A percentile compares a stretch with the other conserved stretches of the same genome.
These are phyloP conservation scores for Acacia melanoxylon DNA, from an alignment of 306 rosid genomes.

Conservation along the genomic window DNA sequence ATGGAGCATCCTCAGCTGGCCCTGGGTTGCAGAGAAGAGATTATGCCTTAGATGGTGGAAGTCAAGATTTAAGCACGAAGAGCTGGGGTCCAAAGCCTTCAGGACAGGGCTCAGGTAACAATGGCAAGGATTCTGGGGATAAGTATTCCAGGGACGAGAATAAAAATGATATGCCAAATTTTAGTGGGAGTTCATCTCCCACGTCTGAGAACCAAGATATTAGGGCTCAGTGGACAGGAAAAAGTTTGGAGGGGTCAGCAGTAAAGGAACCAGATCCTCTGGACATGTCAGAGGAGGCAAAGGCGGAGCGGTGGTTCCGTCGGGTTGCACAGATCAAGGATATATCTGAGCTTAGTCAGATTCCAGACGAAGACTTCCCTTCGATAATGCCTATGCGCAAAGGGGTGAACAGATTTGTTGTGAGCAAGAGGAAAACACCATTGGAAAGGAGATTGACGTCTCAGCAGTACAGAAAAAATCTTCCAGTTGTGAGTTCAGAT, in stretches of 20 bases:
- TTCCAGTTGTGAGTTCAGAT: constrained; percentile 83
- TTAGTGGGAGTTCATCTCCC: constrained; percentile 37
- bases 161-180: constrained; percentile 25
- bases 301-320: constrained; percentile 97
- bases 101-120: constrained; percentile 32
- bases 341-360: constrained; percentile 93
- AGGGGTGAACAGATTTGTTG: constrained; percentile 98
- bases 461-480: constrained; percentile 82
- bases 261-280: constrained; percentile 90
- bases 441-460: constrained; percentile 93
- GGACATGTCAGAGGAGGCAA: constrained; percentile 99
- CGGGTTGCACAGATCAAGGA: constrained; percentile 95
- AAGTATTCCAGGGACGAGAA: constrained; percentile 22
- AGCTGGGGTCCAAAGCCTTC: constrained; percentile 34
- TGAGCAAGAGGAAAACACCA: constrained; percentile 97
- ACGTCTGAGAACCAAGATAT: constrained; percentile 41
- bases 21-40: constrained; percentile 14
- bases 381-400: constrained; percentile 99
- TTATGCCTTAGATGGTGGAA: constrained; percentile 25
- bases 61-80: constrained; percentile 14
- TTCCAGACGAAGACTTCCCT: constrained; percentile 98
- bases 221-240: constrained; percentile 64
- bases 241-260: constrained; percentile 96
- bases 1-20: constrained; percentile 30
- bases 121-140: constrained; percentile 13